Conservation (phyloP, 1,284 basidiomycete species). For the Rhodotorula glutinis region DNA sequence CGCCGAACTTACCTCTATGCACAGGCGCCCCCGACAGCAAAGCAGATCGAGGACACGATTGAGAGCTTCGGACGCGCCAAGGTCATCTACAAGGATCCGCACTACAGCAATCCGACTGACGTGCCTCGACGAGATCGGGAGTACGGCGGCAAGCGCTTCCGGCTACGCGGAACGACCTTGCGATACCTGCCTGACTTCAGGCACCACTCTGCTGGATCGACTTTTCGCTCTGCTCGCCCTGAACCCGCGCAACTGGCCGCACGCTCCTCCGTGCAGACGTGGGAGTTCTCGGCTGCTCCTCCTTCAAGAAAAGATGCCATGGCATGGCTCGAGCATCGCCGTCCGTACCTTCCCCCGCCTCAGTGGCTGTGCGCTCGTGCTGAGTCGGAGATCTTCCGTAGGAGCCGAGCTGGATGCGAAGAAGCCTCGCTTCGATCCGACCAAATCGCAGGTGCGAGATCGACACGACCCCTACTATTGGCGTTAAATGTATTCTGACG, state of each 20-base stretch:
- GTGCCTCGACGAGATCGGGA: conserved; percentile 60
- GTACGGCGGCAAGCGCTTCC: conserved; percentile 74
- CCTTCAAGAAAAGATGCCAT: conserved; percentile 59
- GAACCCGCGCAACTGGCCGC: too few species aligned
- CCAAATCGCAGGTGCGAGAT: conserved; percentile 45
- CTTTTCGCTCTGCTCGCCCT: neutral
- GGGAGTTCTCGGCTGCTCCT: conserved; percentile 56
- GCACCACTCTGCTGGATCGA: neutral
- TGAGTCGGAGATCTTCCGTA: neutral
- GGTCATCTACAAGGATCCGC: conserved; percentile 70
- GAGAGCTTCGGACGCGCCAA: conserved; percentile 58
- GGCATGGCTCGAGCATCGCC: conserved; percentile 55
- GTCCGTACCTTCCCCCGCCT: conserved; percentile 1
- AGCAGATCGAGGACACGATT: conserved; percentile 58
- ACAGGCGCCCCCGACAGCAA: conserved; percentile 57
- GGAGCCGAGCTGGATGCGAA: neutral
- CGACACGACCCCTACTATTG: too few species aligned
- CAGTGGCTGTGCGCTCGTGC: neutral
- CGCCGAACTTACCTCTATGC: conserved; percentile 56
- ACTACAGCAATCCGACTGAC: conserved; percentile 72
- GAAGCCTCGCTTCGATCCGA: conserved; percentile 31
- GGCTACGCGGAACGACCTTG: conserved; percentile 56
- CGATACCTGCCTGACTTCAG: conserved; percentile 46
- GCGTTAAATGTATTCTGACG: too few species aligned
- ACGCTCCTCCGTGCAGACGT: neutral